Base-by-base conservation (phyloP, 2,329 filamentous ascomycete genomes). In the Cercospora citrullina region DNA sequence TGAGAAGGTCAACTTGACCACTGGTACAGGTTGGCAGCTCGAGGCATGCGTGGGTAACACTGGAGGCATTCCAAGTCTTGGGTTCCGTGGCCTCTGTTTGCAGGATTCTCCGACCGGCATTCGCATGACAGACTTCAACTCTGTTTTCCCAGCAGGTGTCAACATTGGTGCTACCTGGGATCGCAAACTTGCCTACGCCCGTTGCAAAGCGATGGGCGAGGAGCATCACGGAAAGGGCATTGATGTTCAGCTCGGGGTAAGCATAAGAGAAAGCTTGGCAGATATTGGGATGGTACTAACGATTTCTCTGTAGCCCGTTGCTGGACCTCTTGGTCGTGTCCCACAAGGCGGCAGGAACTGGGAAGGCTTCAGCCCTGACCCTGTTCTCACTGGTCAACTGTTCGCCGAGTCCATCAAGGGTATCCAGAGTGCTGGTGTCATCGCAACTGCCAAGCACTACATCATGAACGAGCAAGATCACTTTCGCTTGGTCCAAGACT, bases 341-440 rank as follows among this genome's bases (percentile, higher is more conserved):
- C 72, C 75, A 9, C 63, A 71, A 26, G 74, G 72, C 18, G 75
- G 71, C 10, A 68, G 75, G 0, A 73, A 73, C 30, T 76, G 88
- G 58, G 87, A 89, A 75, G 86, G 66, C 26, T 92, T 93, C 73
- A 90, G 89, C 2, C 79, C 85, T 2, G 90, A 92, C 74, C 90
- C 90, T 0, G 85, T 85, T 2, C 83, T 92, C n/a, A 85, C 87
- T 71, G 75, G 75, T 33, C 60, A 63, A 14, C 48, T 77, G 39
- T 72, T 73, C 42, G 72, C 71, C 7, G 72, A 74, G 31, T 72
- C 70, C 18, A 73, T 76, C 64, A 64, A 70, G 21, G 75, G 74
- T 28, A 72, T 77, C 53, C 75, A 77, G 60, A 78, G 78, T 57
- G 77, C 79, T 4, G 81, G 81, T 58, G 74, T 83, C 83, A 51